These are phyloP conservation scores for Draba incana DNA, from an alignment of 345 rosid species.

Conservation along the genomic window DNA sequence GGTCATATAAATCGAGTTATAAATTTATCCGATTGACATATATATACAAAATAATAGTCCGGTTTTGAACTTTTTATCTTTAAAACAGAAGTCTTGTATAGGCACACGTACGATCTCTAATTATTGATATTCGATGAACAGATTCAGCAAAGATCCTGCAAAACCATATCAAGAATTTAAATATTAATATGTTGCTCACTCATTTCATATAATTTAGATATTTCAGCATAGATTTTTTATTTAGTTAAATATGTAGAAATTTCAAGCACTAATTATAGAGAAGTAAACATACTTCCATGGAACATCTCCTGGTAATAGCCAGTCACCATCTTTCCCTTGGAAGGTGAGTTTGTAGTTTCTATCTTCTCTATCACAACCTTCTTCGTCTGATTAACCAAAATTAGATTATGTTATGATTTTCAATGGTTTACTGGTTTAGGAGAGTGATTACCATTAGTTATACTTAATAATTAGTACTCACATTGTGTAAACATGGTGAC, in stretches of 20 bases:
- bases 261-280: not conserved
- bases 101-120: constrained; percentile 36
- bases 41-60: constrained; percentile 26
- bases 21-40: not conserved
- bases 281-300: constrained; percentile 70
- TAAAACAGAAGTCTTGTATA: constrained; percentile 30
- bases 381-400: constrained; percentile 3
- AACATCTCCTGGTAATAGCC: constrained; percentile 60
- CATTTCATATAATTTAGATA: not conserved
- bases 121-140: constrained; percentile 53
- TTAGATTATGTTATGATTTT: not conserved
- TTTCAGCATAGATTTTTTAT: not conserved
- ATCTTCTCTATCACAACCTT: constrained; percentile 34
- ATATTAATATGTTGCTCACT: not conserved
- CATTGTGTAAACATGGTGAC: constrained; percentile 56
- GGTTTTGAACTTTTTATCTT: not conserved
- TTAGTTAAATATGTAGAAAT: not conserved
- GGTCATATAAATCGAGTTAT: not conserved
- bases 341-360: constrained; percentile 50
- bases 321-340: constrained; percentile 65
- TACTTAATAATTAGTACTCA: constrained; percentile 31
- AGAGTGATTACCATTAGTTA: not conserved
- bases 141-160: constrained; percentile 53
- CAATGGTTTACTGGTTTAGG: not conserved
- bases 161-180: constrained; percentile 19